These are phyloP conservation scores for Debaryomycetaceae sp. DNA, from an alignment of 1,139 yeast species.

Conservation along the genomic window DNA sequence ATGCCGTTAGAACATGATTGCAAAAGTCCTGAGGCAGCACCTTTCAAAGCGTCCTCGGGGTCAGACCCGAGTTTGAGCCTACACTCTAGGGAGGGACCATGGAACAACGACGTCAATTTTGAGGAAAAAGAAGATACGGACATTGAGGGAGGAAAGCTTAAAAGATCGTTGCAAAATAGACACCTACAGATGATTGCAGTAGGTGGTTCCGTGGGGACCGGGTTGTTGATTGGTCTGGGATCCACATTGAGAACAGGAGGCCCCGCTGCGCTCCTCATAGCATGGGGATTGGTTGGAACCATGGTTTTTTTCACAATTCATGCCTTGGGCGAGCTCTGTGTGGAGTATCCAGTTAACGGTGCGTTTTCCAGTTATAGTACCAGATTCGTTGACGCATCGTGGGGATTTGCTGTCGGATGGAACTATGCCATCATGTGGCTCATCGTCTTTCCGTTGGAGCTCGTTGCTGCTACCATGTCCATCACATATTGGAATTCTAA, in stretches of 20 bases:
- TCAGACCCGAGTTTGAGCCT: not conserved
- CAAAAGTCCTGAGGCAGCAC: not conserved
- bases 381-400: slow-evolving; percentile 66
- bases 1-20: not conserved
- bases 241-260: slow-evolving; percentile 67
- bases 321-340: slow-evolving; percentile 84
- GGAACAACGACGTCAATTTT: slow-evolving; percentile 1
- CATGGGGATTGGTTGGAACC: slow-evolving; percentile 64
- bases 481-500: slow-evolving; percentile 59
- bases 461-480: slow-evolving; percentile 74
- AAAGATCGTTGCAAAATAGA: slow-evolving; percentile 41
- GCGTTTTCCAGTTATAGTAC: slow-evolving; percentile 73
- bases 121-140: slow-evolving; percentile 12
- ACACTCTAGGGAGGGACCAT: not conserved
- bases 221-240: slow-evolving; percentile 74
- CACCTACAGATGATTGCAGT: slow-evolving; percentile 64
- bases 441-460: slow-evolving; percentile 68
- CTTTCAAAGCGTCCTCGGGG: not conserved
- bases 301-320: slow-evolving; percentile 75
- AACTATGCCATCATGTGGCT: slow-evolving; percentile 80
- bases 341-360: slow-evolving; percentile 75
- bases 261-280: slow-evolving; percentile 72
- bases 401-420: slow-evolving; percentile 82
- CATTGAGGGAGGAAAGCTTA: slow-evolving; percentile 32
- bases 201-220: slow-evolving; percentile 67